Percentiles rank a stretch among this genome's conserved stretches.
Conservation (phyloP, 2,329 filamentous ascomycete species). For the Penicillium occitanis region DNA sequence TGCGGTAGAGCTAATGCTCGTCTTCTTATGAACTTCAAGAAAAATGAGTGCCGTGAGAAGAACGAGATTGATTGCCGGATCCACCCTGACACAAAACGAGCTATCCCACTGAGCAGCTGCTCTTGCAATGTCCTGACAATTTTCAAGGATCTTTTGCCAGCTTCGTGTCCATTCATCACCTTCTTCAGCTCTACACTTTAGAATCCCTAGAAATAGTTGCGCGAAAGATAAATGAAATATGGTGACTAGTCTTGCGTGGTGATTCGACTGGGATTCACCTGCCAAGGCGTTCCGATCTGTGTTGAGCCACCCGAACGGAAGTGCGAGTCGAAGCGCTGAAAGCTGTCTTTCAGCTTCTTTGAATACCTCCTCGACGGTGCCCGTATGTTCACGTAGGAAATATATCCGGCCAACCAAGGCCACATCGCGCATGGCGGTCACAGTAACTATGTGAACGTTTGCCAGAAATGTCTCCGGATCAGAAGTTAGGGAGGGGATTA, state of each 20-base stretch:
- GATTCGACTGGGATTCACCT: background rate
- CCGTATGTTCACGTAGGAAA: background rate
- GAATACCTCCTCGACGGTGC: background rate
- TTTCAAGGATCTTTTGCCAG: constrained; percentile 34
- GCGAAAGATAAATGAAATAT: constrained; percentile 9
- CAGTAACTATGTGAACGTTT: background rate
- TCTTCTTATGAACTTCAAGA: constrained; percentile 30
- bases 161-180: constrained; percentile 28
- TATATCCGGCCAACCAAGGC: constrained; percentile 1
- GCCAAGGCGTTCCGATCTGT: background rate
- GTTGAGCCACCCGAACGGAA: constrained; percentile 4
- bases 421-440: constrained; percentile 3
- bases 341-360: constrained; percentile 2
- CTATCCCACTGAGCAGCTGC: constrained; percentile 36
- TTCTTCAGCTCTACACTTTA: constrained; percentile 27
- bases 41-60: constrained; percentile 33
- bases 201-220: background rate
- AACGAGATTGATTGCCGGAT: constrained; percentile 39
- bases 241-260: constrained; percentile 8
- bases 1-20: constrained; percentile 3
- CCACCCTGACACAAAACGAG: constrained; percentile 31
- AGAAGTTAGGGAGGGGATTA: background rate
- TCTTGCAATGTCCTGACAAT: constrained; percentile 34
- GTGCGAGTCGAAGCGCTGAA: constrained; percentile 1
- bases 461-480: background rate